Evolutionary conservation across 2,329 filamentous ascomycete species (phyloP).

Genomic region (Myriosclerotinia curreyana): DNA sequence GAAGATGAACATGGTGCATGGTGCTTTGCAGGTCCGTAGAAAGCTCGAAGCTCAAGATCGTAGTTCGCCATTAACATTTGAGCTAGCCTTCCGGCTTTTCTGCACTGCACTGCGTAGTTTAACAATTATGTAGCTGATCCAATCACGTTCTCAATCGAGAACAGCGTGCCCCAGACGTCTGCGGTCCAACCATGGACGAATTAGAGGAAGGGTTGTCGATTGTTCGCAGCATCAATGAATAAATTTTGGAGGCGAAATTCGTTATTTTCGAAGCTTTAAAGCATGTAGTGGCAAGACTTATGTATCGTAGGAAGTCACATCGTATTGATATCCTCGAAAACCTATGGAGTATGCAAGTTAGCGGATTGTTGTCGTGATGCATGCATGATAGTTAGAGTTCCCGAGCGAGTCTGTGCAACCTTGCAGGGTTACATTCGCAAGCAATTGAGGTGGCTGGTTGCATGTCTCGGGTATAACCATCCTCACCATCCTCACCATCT

Average conservation of each 20-base stretch:
- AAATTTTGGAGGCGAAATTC: neutral
- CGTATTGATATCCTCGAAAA: neutral
- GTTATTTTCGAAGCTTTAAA: neutral
- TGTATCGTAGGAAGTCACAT: neutral
- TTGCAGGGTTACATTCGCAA: slow-evolving; percentile 14
- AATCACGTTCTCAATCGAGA: neutral
- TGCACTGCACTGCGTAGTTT: too few species aligned
- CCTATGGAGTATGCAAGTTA: slow-evolving; percentile 3
- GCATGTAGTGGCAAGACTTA: neutral
- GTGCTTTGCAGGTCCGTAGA: neutral
- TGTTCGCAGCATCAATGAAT: neutral
- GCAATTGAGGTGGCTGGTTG: slow-evolving; percentile 12
- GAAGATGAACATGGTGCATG: neutral
- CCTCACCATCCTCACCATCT: neutral
- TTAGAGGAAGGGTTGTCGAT: neutral
- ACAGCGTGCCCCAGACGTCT: neutral
- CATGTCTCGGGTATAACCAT: slow-evolving; percentile 16
- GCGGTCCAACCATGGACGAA: neutral
- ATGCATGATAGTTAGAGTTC: slow-evolving; percentile 2
- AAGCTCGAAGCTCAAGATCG: neutral
- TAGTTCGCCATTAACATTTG: neutral
- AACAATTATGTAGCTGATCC: neutral
- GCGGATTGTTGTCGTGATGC: slow-evolving; percentile 6
- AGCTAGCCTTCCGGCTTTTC: neutral
- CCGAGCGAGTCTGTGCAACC: slow-evolving; percentile 16